Evolutionary conservation across 2,329 filamentous ascomycete species (phyloP).

Genomic region (Botrytis galanthina): DNA sequence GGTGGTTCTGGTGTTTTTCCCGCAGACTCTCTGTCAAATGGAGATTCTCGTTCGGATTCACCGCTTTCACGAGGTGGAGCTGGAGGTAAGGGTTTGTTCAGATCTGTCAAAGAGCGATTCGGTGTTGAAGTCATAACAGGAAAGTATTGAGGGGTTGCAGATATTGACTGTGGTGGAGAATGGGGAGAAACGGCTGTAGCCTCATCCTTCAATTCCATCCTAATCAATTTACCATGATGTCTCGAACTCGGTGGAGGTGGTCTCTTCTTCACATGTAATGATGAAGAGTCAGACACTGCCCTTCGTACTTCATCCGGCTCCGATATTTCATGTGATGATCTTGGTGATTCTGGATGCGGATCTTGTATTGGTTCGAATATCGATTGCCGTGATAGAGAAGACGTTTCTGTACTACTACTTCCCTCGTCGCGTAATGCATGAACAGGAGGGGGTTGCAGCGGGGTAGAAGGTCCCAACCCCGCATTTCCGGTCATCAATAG

Average conservation of each 20-base stretch:
- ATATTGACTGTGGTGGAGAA: constrained; percentile 30
- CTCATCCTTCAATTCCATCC: constrained; percentile 45
- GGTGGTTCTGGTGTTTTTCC: constrained; percentile 50
- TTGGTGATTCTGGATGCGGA: constrained; percentile 47
- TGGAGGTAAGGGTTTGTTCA: constrained; percentile 62
- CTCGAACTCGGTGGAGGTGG: constrained; percentile 74
- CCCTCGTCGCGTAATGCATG: constrained; percentile 39
- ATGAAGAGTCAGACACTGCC: constrained; percentile 33
- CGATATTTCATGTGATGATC: constrained; percentile 58
- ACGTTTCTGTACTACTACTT: constrained; percentile 57
- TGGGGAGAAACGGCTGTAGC: constrained; percentile 40
- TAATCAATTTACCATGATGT: constrained; percentile 76
- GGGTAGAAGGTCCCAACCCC: constrained; percentile 39
- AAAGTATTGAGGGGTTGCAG: constrained; percentile 30
- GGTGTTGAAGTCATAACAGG: constrained; percentile 25
- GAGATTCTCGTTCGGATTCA: constrained; percentile 46
- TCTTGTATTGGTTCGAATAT: constrained; percentile 52
- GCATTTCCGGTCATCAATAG: constrained; percentile 71
- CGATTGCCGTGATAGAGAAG: constrained; percentile 58
- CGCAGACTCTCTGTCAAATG: constrained; percentile 54
- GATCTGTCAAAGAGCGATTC: constrained; percentile 45
- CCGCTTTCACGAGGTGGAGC: constrained; percentile 48
- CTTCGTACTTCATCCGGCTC: constrained; percentile 52
- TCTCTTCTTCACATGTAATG: constrained; percentile 54
- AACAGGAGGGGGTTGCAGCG: constrained; percentile 33